Evolutionary conservation across 352 stramenopile species (phyloP).

Genomic region (Globisporangium cylindrosporum): DNA sequence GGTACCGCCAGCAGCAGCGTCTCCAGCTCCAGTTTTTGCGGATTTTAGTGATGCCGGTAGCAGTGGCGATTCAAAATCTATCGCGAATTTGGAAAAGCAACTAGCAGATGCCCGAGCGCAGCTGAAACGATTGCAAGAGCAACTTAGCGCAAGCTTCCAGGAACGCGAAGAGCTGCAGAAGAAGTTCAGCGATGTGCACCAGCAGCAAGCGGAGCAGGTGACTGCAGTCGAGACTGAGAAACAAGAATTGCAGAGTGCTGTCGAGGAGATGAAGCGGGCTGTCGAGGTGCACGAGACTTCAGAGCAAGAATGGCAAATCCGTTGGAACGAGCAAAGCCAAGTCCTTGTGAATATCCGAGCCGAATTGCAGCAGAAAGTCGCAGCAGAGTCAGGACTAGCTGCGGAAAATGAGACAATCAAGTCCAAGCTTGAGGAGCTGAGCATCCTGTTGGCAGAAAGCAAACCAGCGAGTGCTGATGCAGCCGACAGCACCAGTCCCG

Average conservation of each 20-base stretch:
- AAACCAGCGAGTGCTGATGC: not conserved
- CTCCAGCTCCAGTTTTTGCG: not conserved
- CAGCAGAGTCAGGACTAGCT: constrained; percentile 3
- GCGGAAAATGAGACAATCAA: constrained; percentile 11
- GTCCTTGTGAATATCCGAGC: not conserved
- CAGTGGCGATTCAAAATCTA: not conserved
- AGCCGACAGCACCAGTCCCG: not conserved
- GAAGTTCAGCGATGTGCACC: constrained; percentile 21
- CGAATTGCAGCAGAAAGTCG: constrained; percentile 3
- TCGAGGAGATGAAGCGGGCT: constrained; percentile 23
- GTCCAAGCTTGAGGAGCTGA: constrained; percentile 5
- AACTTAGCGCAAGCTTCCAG: constrained; percentile 6
- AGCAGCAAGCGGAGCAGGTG: constrained; percentile 18
- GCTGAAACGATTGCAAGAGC: constrained; percentile 18
- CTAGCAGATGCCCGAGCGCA: constrained; percentile 13
- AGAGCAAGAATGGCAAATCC: constrained; percentile 10
- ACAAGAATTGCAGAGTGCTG: constrained; percentile 24
- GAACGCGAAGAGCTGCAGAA: constrained; percentile 20
- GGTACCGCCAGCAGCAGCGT: not conserved
- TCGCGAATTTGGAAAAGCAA: constrained; percentile 13
- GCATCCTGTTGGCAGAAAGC: not conserved
- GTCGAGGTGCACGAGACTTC: constrained; percentile 15
- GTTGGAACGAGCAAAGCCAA: constrained; percentile 16
- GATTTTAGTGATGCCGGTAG: not conserved
- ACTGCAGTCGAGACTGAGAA: constrained; percentile 17